phyloP scores from a whole-genome alignment of 495 filamentous ascomycete species.

The Penicillium psychrofluorescens region DNA sequence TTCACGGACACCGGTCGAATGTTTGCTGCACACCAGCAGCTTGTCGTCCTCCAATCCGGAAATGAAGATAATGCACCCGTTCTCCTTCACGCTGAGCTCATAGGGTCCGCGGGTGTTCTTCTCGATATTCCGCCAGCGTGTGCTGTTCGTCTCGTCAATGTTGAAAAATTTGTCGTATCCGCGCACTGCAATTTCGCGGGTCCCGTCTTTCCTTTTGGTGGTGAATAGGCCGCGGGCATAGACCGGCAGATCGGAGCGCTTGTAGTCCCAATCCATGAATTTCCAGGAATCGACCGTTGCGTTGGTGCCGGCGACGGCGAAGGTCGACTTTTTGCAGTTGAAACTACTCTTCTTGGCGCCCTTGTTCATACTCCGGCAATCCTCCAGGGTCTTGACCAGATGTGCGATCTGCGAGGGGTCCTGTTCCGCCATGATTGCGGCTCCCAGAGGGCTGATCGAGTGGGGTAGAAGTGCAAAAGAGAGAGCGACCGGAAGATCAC shows the following conservation, averaged over 20 bases:
- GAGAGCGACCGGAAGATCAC: background rate
- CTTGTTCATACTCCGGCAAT: slow-evolving; percentile 42
- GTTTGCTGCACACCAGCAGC: slow-evolving; percentile 93
- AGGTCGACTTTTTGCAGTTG: slow-evolving; percentile 69
- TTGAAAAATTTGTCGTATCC: slow-evolving; percentile 99
- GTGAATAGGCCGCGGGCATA: slow-evolving; percentile 94
- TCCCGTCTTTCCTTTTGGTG: slow-evolving; percentile 49
- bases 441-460: background rate
- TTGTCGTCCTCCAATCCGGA: slow-evolving; percentile 81
- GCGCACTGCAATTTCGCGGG: slow-evolving; percentile 69
- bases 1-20: slow-evolving; percentile 73
- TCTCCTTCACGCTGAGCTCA: slow-evolving; percentile 94
- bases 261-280: slow-evolving; percentile 93
- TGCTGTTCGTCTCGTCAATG: slow-evolving; percentile 65
- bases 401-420: slow-evolving; percentile 53
- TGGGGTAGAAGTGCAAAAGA: slow-evolving; percentile 8
- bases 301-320: slow-evolving; percentile 51
- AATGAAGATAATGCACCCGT: slow-evolving; percentile 98
- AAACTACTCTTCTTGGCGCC: slow-evolving; percentile 40
- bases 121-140: slow-evolving; percentile 75
- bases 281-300: slow-evolving; percentile 82
- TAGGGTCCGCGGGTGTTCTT: slow-evolving; percentile 78
- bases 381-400: slow-evolving; percentile 51
- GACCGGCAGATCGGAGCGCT: slow-evolving; percentile 71
- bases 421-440: slow-evolving; percentile 43